Evolutionary conservation across 176 grass and related monocot genomes (phyloP).

Genomic region (Echinochloa phyllopogon): DNA sequence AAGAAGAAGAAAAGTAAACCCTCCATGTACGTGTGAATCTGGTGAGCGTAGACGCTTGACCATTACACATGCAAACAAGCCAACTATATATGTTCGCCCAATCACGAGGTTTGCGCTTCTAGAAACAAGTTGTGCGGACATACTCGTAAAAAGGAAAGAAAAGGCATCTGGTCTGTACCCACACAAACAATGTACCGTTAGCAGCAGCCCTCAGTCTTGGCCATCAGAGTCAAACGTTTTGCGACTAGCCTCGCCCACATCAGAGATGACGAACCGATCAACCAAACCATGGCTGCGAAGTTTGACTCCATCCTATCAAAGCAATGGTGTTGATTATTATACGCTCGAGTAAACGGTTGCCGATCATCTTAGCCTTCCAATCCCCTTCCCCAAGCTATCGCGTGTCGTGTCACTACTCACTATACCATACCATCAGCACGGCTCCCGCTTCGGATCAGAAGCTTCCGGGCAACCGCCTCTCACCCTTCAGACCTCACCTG

Average conservation of each 20-base stretch:
- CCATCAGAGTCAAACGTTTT: background rate
- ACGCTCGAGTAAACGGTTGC: background rate
- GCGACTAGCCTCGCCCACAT: background rate
- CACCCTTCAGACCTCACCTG: background rate
- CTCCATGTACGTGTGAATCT: background rate
- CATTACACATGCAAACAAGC: background rate
- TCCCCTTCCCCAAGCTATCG: constrained; percentile 29
- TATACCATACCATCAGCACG: background rate
- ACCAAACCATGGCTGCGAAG: background rate
- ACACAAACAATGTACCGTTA: background rate
- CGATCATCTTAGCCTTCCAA: background rate
- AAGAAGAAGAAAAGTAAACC: background rate
- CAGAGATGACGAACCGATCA: constrained; percentile 30
- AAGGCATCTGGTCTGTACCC: background rate
- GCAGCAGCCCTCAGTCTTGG: background rate
- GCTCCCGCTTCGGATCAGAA: background rate
- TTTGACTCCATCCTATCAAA: constrained; percentile 6
- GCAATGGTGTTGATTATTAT: background rate
- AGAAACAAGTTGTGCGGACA: background rate
- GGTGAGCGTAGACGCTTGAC: background rate
- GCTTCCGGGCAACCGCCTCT: constrained; percentile 21
- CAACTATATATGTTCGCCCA: background rate
- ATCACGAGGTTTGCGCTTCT: background rate
- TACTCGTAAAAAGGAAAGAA: background rate
- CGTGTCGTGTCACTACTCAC: too few species aligned